A percentile compares a stretch with the other conserved stretches of the same genome.
Conservation (phyloP, 352 stramenopile genomes). For the Globisporangium alternatum region DNA sequence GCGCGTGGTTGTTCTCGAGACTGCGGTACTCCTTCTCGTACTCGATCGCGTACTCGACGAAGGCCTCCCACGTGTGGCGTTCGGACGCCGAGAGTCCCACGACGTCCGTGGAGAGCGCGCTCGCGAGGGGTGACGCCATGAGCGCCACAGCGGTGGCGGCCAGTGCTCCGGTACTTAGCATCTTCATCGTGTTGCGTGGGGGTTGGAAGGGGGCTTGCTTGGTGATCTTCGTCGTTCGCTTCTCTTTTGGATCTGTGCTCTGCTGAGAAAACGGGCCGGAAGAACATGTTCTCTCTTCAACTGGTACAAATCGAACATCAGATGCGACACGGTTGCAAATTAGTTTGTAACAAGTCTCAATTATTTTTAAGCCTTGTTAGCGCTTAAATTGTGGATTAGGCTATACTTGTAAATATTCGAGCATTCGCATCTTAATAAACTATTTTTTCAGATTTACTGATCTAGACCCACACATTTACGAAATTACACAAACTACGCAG, state of each 20-base stretch:
- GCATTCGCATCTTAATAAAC: not conserved
- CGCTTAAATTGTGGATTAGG: no score
- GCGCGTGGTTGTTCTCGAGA: constrained; percentile 30
- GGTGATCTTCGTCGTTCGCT: not conserved
- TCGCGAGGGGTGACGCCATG: constrained; percentile 7
- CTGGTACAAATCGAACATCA: constrained; percentile 2
- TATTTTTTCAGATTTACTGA: not conserved
- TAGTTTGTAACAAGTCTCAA: not conserved
- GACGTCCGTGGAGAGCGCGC: constrained; percentile 10
- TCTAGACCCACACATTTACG: constrained; percentile 3
- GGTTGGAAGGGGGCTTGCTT: not conserved
- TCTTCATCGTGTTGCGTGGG: constrained; percentile 10
- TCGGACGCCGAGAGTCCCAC: constrained; percentile 14
- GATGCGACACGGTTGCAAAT: constrained; percentile 3
- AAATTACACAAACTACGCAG: constrained; percentile 6
- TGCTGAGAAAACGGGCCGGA: not conserved
- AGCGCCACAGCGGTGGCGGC: not conserved
- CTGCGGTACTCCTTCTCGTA: constrained; percentile 47
- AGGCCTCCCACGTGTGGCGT: constrained; percentile 38
- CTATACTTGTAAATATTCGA: not conserved
- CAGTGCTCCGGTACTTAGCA: constrained; percentile 5
- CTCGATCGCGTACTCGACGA: constrained; percentile 57
- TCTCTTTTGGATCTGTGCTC: constrained; percentile 12
- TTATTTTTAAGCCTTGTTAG: no score
- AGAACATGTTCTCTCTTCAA: constrained; percentile 7